These are phyloP conservation scores for Primulina eburnea DNA, from an alignment of 257 asterid genomes.

Conservation along the genomic window DNA sequence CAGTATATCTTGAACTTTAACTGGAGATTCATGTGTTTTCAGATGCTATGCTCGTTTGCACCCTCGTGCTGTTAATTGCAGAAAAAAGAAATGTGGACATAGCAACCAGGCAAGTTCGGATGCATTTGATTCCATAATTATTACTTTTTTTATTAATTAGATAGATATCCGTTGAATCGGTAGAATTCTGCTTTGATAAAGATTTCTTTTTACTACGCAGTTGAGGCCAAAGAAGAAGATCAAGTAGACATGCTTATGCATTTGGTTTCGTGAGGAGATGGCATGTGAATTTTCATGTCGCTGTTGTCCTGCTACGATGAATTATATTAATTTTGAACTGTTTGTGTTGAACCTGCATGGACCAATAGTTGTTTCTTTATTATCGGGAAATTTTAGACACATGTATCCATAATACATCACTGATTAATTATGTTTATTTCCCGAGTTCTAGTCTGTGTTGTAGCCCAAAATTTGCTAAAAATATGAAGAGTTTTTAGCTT, in stretches of 20 bases:
- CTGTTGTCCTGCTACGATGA: neutral
- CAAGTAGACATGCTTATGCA: conserved; percentile 39
- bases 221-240: conserved; percentile 76
- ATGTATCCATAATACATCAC: neutral
- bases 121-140: neutral
- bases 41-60: conserved; percentile 69
- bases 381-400: neutral
- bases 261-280: neutral
- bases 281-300: neutral
- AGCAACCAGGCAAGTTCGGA: conserved; percentile 47
- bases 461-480: neutral
- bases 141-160: neutral
- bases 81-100: conserved; percentile 71
- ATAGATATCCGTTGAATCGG: neutral
- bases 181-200: neutral
- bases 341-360: neutral
- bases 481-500: neutral
- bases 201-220: conserved; percentile 28
- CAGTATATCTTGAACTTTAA: neutral
- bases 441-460: neutral
- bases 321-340: neutral
- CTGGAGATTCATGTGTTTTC: neutral
- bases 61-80: conserved; percentile 66
- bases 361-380: conserved; percentile 13
- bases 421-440: no score